These are phyloP conservation scores for Phialemonium atrogriseum DNA, from an alignment of 2,329 filamentous ascomycete species.

Conservation along the genomic window DNA sequence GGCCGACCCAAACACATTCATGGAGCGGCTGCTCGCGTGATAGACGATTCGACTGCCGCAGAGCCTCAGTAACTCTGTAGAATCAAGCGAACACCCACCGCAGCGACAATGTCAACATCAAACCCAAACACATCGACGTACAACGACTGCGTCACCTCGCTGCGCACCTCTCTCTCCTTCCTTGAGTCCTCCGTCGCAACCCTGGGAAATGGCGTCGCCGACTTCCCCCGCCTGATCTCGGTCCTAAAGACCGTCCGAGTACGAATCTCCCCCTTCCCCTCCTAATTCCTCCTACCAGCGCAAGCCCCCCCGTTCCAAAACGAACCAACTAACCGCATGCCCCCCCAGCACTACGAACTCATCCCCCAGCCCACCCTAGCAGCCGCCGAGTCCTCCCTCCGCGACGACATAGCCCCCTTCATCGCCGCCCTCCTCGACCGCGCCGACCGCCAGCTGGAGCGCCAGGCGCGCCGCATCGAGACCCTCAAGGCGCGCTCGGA, in stretches of 20 bases:
- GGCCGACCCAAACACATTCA: no score
- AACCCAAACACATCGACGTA: slow-evolving; percentile 26
- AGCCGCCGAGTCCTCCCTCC: slow-evolving; percentile 73
- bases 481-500: slow-evolving; percentile 75
- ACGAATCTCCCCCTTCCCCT: slow-evolving; percentile 16
- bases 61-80: no score
- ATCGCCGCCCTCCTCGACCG: slow-evolving; percentile 70
- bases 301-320: background rate
- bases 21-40: no score
- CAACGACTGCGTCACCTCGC: slow-evolving; percentile 49
- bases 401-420: slow-evolving; percentile 84
- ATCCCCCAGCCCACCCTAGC: slow-evolving; percentile 78
- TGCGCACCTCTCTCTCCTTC: slow-evolving; percentile 51
- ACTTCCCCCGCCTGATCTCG: slow-evolving; percentile 46
- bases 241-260: slow-evolving; percentile 52
- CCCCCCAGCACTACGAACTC: slow-evolving; percentile 75
- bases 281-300: background rate
- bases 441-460: slow-evolving; percentile 76
- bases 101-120: slow-evolving; percentile 5
- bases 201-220: slow-evolving; percentile 45
- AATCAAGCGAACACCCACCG: no score
- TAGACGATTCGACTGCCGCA: no score
- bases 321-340: background rate
- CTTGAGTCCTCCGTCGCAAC: slow-evolving; percentile 53
- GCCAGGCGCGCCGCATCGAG: slow-evolving; percentile 74